Evolutionary conservation across 257 asterid genomes (phyloP).

Genomic region (Solanum medicagineum): DNA sequence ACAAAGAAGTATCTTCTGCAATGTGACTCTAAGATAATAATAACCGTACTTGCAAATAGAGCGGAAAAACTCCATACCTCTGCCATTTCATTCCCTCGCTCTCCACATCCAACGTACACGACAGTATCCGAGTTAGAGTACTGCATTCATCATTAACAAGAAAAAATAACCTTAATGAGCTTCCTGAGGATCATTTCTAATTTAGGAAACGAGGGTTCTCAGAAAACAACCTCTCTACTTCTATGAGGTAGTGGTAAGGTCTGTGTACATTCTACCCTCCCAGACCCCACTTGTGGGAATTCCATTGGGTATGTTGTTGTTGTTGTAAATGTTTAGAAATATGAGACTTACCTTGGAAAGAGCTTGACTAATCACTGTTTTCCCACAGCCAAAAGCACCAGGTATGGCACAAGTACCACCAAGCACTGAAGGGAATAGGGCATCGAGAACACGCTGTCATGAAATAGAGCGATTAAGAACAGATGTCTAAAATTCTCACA

Average conservation of each 20-base stretch:
- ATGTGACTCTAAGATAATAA: background rate
- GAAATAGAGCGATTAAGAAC: constrained; percentile 5
- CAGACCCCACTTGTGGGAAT: too few relatives aligned
- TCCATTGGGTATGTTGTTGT: too few relatives aligned
- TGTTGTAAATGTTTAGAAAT: background rate
- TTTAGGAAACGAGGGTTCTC: too few relatives aligned
- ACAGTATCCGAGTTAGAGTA: constrained; percentile 96
- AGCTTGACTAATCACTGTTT: constrained; percentile 99
- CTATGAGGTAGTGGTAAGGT: too few relatives aligned
- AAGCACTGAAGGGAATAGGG: constrained; percentile 95
- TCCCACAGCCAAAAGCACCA: constrained; percentile 99
- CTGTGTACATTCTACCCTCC: too few relatives aligned
- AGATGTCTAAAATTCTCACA: background rate
- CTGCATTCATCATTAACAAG: constrained; percentile 36
- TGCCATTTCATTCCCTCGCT: constrained; percentile 99
- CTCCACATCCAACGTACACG: constrained; percentile 98
- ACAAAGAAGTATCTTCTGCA: background rate
- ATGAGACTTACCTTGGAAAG: constrained; percentile 71
- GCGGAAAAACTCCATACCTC: constrained; percentile 42
- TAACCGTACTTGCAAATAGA: constrained; percentile 4
- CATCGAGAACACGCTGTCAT: constrained; percentile 96
- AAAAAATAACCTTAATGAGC: constrained; percentile 2
- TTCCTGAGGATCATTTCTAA: background rate
- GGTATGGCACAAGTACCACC: constrained; percentile 99
- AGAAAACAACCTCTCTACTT: too few relatives aligned